phyloP scores from a whole-genome alignment of 495 filamentous ascomycete species.

The Copromyces sp. region DNA sequence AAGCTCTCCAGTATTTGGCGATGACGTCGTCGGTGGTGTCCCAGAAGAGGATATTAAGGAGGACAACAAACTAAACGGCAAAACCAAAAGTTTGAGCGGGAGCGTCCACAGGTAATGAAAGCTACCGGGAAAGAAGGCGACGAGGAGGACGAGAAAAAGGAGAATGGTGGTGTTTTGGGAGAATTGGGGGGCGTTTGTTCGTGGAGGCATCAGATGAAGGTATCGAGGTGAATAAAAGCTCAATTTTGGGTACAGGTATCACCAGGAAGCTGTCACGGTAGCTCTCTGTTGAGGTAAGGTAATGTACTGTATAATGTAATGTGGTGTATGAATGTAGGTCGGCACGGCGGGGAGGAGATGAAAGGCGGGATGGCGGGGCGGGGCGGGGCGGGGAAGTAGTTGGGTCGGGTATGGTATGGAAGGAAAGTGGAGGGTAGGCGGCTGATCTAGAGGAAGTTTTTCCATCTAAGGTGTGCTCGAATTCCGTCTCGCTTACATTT shows the following conservation, averaged over 20 bases:
- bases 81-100: slow-evolving; percentile 23
- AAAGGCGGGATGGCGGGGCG: not conserved
- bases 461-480: not conserved
- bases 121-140: slow-evolving; percentile 44
- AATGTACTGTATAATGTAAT: not conserved
- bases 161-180: slow-evolving; percentile 29
- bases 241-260: not conserved
- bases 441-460: not conserved
- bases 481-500: not conserved
- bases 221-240: not conserved
- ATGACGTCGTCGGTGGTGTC: not conserved
- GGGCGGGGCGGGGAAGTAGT: not conserved
- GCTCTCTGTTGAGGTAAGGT: not conserved
- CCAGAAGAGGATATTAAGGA: not conserved
- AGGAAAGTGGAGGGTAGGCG: not conserved
- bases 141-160: slow-evolving; percentile 37
- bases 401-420: too few relatives aligned
- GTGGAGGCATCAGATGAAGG: not conserved
- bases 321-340: not conserved
- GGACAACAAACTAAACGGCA: slow-evolving; percentile 13
- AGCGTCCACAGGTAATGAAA: slow-evolving; percentile 41
- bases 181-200: slow-evolving; percentile 2
- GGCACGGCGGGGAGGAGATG: not conserved
- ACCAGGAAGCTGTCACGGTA: not conserved
- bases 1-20: not conserved